Evolutionary conservation across 371 early-diverging fungal species (phyloP).

Genomic region (Syncephalastrum contaminatum): DNA sequence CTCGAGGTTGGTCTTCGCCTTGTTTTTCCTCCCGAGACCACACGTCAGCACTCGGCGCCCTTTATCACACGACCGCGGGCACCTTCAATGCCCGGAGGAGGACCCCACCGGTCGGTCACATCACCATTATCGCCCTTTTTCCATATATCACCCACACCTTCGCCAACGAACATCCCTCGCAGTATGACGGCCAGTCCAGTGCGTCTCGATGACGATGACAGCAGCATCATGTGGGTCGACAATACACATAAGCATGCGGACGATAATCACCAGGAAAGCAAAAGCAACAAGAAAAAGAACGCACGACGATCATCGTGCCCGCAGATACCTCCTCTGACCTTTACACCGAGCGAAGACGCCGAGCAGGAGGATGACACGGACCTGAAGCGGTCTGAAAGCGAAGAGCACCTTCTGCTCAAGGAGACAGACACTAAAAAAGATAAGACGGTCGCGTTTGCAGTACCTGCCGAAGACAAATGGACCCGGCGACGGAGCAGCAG

Average conservation of each 20-base stretch:
- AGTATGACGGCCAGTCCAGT: slow-evolving; percentile 8
- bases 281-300: slow-evolving; percentile 3
- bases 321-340: slow-evolving; percentile 18
- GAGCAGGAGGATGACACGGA: background rate
- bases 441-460: slow-evolving; percentile 12
- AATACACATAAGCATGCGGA: slow-evolving; percentile 3
- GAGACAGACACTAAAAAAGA: background rate
- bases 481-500: slow-evolving; percentile 15
- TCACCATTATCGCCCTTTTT: no score
- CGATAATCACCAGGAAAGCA: background rate
- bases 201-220: slow-evolving; percentile 9
- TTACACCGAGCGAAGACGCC: slow-evolving; percentile 1
- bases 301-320: slow-evolving; percentile 19
- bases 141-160: background rate
- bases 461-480: slow-evolving; percentile 11
- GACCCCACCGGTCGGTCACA: background rate
- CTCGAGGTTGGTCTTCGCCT: slow-evolving; percentile 36
- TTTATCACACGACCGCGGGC: slow-evolving; percentile 9
- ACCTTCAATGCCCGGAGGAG: slow-evolving; percentile 6
- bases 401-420: no score
- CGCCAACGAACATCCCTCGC: no score
- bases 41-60: slow-evolving; percentile 16
- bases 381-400: background rate
- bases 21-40: background rate
- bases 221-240: background rate